Percentiles rank a stretch among this genome's conserved stretches.
Conservation (phyloP, 345 rosid species). For the Populus nigra region DNA sequence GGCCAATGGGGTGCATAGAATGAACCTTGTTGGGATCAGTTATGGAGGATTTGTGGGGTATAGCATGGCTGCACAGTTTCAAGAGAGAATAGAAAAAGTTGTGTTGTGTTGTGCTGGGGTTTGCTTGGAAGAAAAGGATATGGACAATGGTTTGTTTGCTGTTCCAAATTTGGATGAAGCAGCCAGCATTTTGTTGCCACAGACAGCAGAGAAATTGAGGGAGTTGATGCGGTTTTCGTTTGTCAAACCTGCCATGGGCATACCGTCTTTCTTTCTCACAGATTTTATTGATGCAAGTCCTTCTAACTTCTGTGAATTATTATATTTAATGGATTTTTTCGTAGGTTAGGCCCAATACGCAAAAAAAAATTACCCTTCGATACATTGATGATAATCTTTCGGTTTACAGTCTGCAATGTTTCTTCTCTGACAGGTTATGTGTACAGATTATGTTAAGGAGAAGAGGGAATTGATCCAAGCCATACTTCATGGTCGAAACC, state of each 20-base stretch:
- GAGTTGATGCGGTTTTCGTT: conserved; percentile 59
- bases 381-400: too few species aligned
- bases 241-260: conserved; percentile 36
- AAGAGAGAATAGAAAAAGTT: conserved; percentile 50
- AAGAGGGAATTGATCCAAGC: conserved; percentile 34
- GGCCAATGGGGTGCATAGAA: conserved; percentile 40
- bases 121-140: conserved; percentile 70
- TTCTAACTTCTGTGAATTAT: neutral
- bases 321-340: neutral
- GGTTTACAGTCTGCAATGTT: neutral
- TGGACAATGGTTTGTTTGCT: conserved; percentile 57
- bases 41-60: conserved; percentile 84
- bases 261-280: conserved; percentile 29
- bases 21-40: conserved; percentile 66
- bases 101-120: conserved; percentile 75
- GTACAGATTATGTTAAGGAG: conserved; percentile 28
- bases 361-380: too few species aligned
- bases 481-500: conserved; percentile 27
- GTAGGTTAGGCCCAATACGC: neutral
- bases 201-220: conserved; percentile 60
- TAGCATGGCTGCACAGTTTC: conserved; percentile 60
- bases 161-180: conserved; percentile 70
- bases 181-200: conserved; percentile 56
- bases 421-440: conserved; percentile 31
- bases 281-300: conserved; percentile 33